Evolutionary conservation across 441 rosid species (phyloP), one percentile per base, ranked within the genome.

Genomic region (Arabidopsis hybrid): DNA sequence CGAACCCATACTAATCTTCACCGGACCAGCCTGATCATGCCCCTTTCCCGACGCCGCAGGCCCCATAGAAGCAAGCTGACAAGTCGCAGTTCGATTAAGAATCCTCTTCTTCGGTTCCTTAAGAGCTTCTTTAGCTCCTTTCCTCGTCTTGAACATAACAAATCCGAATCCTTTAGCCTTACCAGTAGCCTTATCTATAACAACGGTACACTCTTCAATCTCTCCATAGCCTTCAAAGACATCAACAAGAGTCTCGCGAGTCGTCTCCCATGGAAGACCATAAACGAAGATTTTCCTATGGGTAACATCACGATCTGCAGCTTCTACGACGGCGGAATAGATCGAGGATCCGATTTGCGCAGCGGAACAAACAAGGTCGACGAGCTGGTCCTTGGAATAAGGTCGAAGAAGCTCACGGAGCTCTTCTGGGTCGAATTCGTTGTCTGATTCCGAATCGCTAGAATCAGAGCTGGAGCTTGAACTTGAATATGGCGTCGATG

Each of bases 81-180:
- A 86, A 1, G 85, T 83, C 0, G 82, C 85, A 0, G 79, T 71
- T 63, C 93, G 78, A 21, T 74, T 81, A 50, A 68, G 79, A 11
- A 88, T 76, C 71, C 72, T 79, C 85, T 82, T 87, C 84, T 77
- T 81, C 0, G 93, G 89, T 6, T 80, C 83, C 60, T 74, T 83
- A 65, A 88, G 79, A 6, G 91, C 93, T 58, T 76, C 78, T 21
- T 11, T 67, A 1, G 93, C 91, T 35, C 78, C 80, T 71, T 71
- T 81, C 51, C 89, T 74, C 6, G 84, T 60, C 60, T 66, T 79
- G 61, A 82, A 88, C 81, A 76, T 40, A 4, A 88, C 83, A 60
- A 88, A 88, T 2, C 85, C 88, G 18, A 81, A 89, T 0, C 93
- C 89, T 82, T 89, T 89, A 3, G 88, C 83, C 65, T 85, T 89